Conservation (phyloP, 768 basidiomycete genomes). For the Mycena venus region DNA sequence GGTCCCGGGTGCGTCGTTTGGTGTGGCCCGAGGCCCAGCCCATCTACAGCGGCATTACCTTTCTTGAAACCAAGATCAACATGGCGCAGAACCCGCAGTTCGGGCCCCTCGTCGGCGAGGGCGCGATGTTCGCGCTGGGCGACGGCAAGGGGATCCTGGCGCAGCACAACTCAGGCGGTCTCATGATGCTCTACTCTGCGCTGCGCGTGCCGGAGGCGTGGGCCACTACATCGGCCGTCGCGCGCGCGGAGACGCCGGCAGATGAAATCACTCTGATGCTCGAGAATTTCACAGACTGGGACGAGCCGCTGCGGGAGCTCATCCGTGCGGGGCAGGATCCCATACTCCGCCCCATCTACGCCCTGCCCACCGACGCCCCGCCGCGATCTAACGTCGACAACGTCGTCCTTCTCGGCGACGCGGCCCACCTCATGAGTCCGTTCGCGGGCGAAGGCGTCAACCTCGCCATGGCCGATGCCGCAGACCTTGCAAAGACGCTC, state of each 20-base stretch:
- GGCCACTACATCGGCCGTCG: constrained; percentile 15
- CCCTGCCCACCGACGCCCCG: constrained; percentile 6
- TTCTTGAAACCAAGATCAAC: constrained; percentile 20
- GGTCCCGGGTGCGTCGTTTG: constrained; percentile 47
- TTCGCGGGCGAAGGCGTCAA: constrained; percentile 55
- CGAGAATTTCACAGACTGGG: constrained; percentile 23
- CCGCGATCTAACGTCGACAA: constrained; percentile 5
- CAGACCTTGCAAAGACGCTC: constrained; percentile 25
- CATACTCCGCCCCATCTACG: constrained; percentile 23
- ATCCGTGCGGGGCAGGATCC: constrained; percentile 14
- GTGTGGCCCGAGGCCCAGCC: constrained; percentile 42
- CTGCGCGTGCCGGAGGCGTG: constrained; percentile 24
- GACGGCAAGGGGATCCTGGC: constrained; percentile 43
- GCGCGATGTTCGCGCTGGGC: constrained; percentile 39
- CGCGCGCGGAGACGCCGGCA: constrained; percentile 2
- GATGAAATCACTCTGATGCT: constrained; percentile 1
- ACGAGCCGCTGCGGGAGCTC: constrained; percentile 16
- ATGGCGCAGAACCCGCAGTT: constrained; percentile 31
- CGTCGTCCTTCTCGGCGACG: constrained; percentile 46
- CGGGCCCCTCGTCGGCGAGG: constrained; percentile 37
- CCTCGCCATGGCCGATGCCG: constrained; percentile 47
- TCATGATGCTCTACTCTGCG: constrained; percentile 40
- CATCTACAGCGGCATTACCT: constrained; percentile 42
- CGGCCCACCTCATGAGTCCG: constrained; percentile 53
- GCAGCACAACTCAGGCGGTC: constrained; percentile 47